phyloP scores from a whole-genome alignment of 805 yeast species.

The Ascoidea asiatica region DNA sequence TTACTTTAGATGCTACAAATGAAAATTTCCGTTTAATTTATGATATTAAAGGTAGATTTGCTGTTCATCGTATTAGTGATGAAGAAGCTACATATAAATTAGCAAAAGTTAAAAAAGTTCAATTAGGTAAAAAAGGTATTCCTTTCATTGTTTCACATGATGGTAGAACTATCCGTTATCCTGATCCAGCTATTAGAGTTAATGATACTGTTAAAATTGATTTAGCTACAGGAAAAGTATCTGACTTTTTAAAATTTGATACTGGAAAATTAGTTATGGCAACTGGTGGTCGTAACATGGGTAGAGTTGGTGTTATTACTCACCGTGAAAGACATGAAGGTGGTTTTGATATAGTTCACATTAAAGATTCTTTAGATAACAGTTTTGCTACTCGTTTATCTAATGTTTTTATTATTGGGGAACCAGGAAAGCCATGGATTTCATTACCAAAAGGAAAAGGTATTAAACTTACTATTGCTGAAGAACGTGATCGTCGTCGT shows the following conservation, averaged over 20 bases:
- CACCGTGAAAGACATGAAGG: constrained; percentile 98
- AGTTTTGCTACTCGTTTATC: constrained; percentile 87
- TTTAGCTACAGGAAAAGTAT: constrained; percentile 89
- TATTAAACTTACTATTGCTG: constrained; percentile 89
- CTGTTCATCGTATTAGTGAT: constrained; percentile 98
- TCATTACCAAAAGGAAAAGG: constrained; percentile 99
- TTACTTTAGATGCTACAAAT: constrained; percentile 93
- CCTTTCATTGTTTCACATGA: constrained; percentile 99
- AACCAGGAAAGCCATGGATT: constrained; percentile 87
- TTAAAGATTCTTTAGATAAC: constrained; percentile 91
- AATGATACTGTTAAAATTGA: constrained; percentile 98
- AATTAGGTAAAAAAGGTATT: constrained; percentile 95
- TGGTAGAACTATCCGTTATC: constrained; percentile 99
- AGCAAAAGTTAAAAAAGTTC: constrained; percentile 96
- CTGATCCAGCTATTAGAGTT: constrained; percentile 93
- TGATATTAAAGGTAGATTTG: constrained; percentile 98
- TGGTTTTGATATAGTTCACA: constrained; percentile 95
- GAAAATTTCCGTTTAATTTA: constrained; percentile 98
- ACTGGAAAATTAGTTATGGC: constrained; percentile 86
- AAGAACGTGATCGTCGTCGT: constrained; percentile 98
- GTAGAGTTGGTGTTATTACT: constrained; percentile 90
- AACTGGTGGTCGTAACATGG: constrained; percentile 98
- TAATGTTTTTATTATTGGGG: constrained; percentile 92
- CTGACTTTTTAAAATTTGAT: constrained; percentile 82
- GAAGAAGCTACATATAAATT: constrained; percentile 98